Evolutionary conservation across 2,329 filamentous ascomycete genomes (phyloP), one percentile per base, ranked within the genome.

Genomic region (Aspergillus pseudoviridinutans): DNA sequence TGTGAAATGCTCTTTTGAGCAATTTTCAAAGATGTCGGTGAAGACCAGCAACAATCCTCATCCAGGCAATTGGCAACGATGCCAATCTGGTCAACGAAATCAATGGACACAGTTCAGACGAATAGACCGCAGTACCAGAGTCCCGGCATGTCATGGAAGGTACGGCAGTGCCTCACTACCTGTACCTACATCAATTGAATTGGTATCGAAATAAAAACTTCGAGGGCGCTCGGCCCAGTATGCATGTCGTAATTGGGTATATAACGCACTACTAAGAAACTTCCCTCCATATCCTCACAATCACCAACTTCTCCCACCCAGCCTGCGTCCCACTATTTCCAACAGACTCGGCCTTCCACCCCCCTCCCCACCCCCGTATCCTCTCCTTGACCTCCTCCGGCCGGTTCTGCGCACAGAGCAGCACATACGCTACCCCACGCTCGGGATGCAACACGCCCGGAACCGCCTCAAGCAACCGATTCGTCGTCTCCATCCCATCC

Each of bases 401-500:
- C 72, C 85, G 87, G 74, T 99, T 99, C 77, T 95, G 91, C 58
- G 89, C 88, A 73, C 94, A 97, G 4, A 99, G 82, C 57, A 99
- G 75, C 54, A 99, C 78, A 73, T 97, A 99, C 0, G 92, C 92
- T 49, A 93, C 90, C 0, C 94, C 94, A 35, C 86, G 78, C 0
- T 71, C 69, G 0, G 81, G 80, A 62, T 79, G 80, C 66, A 99
- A 71, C 1, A 90, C 77, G 0, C 71, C 70, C 0, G 90, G 88
- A 62, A 99, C 76, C 35, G 83, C 80, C 9, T 84, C 83, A 42
- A 99, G 78, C 63, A 99, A 78, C 44, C 90, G 82, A 61, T 93
- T 84, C 49, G 93, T 99, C 27, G 88, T 91, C 77, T 96, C 91
- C 93, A 99, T 99, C 5, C 94, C 94, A 71, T 97, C 89, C 29